These are phyloP conservation scores for Phytophthora lateralis DNA, from an alignment of 352 stramenopile species.

Conservation along the genomic window DNA sequence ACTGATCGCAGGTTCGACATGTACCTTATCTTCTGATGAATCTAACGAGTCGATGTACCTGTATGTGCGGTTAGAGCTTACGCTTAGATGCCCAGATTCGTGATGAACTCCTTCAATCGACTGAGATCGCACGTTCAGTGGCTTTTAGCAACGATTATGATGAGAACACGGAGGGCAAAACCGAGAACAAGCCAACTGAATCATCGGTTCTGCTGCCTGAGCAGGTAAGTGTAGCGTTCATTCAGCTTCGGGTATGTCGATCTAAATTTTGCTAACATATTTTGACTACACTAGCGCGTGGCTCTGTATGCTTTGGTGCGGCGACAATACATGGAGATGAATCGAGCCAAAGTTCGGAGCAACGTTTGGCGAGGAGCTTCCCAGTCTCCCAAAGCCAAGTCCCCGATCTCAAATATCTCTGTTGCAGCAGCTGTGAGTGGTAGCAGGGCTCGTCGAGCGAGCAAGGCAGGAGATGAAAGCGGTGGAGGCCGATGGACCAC, in stretches of 20 bases:
- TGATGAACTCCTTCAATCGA: conserved; percentile 45
- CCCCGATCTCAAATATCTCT: conserved; percentile 8
- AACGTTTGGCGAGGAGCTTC: conserved; percentile 6
- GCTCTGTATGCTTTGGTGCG: conserved; percentile 57
- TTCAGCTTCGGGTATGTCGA: too few species aligned
- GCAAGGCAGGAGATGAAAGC: background rate
- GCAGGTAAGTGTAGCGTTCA: conserved; percentile 14
- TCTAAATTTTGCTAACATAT: background rate
- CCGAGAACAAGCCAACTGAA: conserved; percentile 10
- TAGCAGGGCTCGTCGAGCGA: conserved; percentile 14
- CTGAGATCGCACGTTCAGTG: conserved; percentile 5
- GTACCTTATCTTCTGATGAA: background rate
- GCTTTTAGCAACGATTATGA: background rate
- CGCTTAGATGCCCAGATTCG: conserved; percentile 43
- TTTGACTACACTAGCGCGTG: conserved; percentile 37
- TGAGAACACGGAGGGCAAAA: background rate
- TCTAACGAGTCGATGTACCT: background rate
- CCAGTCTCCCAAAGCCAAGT: conserved; percentile 10
- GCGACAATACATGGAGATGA: conserved; percentile 65
- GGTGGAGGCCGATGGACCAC: background rate
- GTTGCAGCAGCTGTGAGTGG: conserved; percentile 18
- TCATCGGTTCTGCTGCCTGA: conserved; percentile 20
- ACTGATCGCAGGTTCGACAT: background rate
- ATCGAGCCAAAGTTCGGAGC: conserved; percentile 35
- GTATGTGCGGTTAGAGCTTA: conserved; percentile 23